Base-by-base conservation (phyloP, 495 filamentous ascomycete species). In the Neurospora sublineolata region DNA sequence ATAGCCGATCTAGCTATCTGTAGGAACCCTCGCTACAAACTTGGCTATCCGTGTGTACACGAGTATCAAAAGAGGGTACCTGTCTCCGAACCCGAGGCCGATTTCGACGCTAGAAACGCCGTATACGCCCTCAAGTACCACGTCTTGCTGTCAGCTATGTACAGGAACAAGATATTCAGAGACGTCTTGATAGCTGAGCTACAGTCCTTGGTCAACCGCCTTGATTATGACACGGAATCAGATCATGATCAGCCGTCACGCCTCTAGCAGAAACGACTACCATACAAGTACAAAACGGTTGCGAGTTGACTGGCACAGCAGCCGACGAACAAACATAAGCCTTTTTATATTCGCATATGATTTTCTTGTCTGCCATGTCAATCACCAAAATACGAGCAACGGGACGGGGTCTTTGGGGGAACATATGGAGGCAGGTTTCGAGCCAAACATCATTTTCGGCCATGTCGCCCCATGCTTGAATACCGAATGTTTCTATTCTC, bases 1-100 rank as follows among this genome's bases (percentile, higher is more conserved):
- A 20, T 18, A 77, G 83, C 83, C 78, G 81, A 81, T 46, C 69
- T 82, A 0, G 80, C 71, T 14, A 75, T 80, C n/a, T 82, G 79
- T 52, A 76, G 79, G 7, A 73, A 73, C 64, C 76, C 76, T 20
- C 67, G 74, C 12, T 77, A 77, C 60, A 73, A 70, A 10, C 69
- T 77, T 8, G 75, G 72, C 7, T 74, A 74, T 42, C 41, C 72
- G 40, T 78, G 77, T 27, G 30, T 74, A 38, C 71, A 76, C 23
- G 70, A 76, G 64, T 80, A 79, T 37, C 70, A 72, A 72, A 75
- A 74, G 68, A 70, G 70, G 23, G 70, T 76, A 18, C 72, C 70
- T 3, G 69, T 72, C 36, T 76, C 76, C 4, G 77, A 81, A 72
- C 78, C 77, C 11, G 73, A 76, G 64, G 76, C 76, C 18, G 79